phyloP scores from a whole-genome alignment of 2,329 filamentous ascomycete genomes.

The Saccharata proteae region DNA sequence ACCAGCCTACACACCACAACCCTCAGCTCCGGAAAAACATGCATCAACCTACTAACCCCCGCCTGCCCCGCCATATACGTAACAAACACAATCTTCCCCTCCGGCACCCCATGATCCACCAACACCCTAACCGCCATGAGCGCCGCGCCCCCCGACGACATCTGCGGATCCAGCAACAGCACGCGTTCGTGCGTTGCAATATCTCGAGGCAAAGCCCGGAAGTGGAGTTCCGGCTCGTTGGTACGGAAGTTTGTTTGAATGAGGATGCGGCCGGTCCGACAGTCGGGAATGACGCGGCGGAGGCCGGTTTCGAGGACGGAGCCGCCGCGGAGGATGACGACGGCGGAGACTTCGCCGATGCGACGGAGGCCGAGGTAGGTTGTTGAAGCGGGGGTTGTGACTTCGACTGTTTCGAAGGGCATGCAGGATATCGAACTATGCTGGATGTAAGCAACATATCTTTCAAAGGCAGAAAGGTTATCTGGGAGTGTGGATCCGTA shows the following conservation, averaged over 20 bases:
- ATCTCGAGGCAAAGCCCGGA: constrained; percentile 60
- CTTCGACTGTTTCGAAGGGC: constrained; percentile 49
- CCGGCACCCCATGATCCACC: constrained; percentile 79
- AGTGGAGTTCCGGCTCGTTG: constrained; percentile 88
- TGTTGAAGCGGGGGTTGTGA: constrained; percentile 60
- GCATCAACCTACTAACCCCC: constrained; percentile 72
- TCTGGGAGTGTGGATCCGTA: constrained; percentile 18
- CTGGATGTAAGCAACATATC: constrained; percentile 52
- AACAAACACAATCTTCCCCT: constrained; percentile 79
- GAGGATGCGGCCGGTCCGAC: constrained; percentile 73
- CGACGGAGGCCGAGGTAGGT: constrained; percentile 60
- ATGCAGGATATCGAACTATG: constrained; percentile 31
- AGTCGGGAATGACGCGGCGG: constrained; percentile 84
- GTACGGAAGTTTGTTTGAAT: constrained; percentile 65
- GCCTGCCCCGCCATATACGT: constrained; percentile 81
- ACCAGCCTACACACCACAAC: constrained; percentile 78
- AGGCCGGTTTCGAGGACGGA: constrained; percentile 80
- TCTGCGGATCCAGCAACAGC: constrained; percentile 81
- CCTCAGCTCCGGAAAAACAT: constrained; percentile 76
- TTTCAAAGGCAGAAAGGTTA: constrained; percentile 40
- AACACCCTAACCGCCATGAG: constrained; percentile 96
- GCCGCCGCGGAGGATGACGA: constrained; percentile 79
- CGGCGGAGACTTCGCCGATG: constrained; percentile 61
- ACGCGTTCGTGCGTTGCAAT: constrained; percentile 69
- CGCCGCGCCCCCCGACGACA: constrained; percentile 75